Evolutionary conservation across 164 flowering plant genomes (phyloP), one percentile per base, ranked within the genome.

Genomic region (Cinnamomum micranthum): DNA sequence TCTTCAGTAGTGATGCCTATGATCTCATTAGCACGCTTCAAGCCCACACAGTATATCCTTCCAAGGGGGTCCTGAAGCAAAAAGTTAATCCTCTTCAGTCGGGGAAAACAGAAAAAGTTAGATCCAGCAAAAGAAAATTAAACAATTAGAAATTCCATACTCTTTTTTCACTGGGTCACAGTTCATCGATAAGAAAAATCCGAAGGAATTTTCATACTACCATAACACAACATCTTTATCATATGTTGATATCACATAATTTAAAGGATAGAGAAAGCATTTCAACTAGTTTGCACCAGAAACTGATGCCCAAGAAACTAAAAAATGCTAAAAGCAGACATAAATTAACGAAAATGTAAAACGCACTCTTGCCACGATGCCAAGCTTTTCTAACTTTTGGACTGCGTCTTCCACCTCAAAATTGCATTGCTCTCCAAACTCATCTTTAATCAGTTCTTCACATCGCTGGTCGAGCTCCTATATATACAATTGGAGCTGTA

Each of bases 1-100:
- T 95, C 98, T 79, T 95, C 97, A 2, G 98, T 93, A 31, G 97
- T 95, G 76, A 86, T 90, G 41, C 98, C 98, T 50, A 95, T 95
- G 68, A 93, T 90, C 84, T 95, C 97, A 73, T 95, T 95, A 12
- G 97, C 97, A 47, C 95, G 92, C 86, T 90, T 93, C 71, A 95
- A 80, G 41, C 91, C 87, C 9, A 89, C 89, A 65, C 91, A 87
- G 79, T 72, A 89, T 71, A 84, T 91, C 75, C 95, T 89, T 76
- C 97, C 97, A 68, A 88, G 82, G 4, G 90, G 58, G 76, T 95
- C 98, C 98, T 91, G 88, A 65, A 73, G 50, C 15, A 2, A 33
- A 1, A 1, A 20, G 50, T 73, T 35, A 13, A 3, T 58, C 31
- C 17, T 28, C 28, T 31, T 13, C 2, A 64, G 67, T 64, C 6